Percentiles rank a stretch among this genome's conserved stretches.
Evolutionary conservation across 2,329 filamentous ascomycete genomes (phyloP).

Genomic region (Geosmithia morbida): DNA sequence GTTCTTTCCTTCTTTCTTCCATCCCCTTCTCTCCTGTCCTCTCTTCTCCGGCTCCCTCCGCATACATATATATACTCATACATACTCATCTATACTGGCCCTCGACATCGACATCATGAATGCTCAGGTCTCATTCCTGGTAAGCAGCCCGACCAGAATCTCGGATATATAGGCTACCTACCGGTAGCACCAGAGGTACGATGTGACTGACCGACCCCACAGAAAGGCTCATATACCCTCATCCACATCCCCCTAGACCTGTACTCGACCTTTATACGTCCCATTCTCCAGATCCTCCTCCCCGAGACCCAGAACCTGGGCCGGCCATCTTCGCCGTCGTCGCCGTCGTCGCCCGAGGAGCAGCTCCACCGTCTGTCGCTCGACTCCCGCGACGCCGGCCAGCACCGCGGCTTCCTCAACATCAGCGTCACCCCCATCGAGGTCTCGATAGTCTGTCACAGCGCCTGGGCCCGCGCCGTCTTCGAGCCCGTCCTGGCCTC

Average conservation of each 20-base stretch:
- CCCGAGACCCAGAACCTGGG: slow-evolving; percentile 37
- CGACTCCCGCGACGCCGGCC: slow-evolving; percentile 23
- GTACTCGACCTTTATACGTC: slow-evolving; percentile 66
- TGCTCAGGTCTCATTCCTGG: slow-evolving; percentile 34
- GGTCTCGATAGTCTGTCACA: slow-evolving; percentile 82
- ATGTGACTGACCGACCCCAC: slow-evolving; percentile 3
- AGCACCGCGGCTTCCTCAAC: slow-evolving; percentile 84
- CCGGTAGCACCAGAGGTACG: too few relatives aligned
- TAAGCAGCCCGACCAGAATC: slow-evolving; percentile 15
- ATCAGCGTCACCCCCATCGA: slow-evolving; percentile 86
- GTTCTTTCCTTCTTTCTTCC: too few relatives aligned
- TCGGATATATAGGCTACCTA: background rate
- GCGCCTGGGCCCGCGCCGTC: slow-evolving; percentile 55
- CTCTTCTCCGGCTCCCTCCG: too few relatives aligned
- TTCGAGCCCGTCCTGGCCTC: slow-evolving; percentile 58
- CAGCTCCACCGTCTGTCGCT: slow-evolving; percentile 30
- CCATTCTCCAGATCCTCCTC: slow-evolving; percentile 74
- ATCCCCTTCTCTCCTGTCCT: too few relatives aligned
- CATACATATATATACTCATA: too few relatives aligned
- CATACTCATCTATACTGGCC: too few relatives aligned
- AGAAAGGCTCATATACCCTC: slow-evolving; percentile 79
- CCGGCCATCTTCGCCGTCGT: slow-evolving; percentile 10
- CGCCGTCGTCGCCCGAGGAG: slow-evolving; percentile 15
- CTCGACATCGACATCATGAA: slow-evolving; percentile 20
- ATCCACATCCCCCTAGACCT: slow-evolving; percentile 79